Base-by-base conservation (phyloP, 257 asterid species). In the Forsythia suspensa region DNA sequence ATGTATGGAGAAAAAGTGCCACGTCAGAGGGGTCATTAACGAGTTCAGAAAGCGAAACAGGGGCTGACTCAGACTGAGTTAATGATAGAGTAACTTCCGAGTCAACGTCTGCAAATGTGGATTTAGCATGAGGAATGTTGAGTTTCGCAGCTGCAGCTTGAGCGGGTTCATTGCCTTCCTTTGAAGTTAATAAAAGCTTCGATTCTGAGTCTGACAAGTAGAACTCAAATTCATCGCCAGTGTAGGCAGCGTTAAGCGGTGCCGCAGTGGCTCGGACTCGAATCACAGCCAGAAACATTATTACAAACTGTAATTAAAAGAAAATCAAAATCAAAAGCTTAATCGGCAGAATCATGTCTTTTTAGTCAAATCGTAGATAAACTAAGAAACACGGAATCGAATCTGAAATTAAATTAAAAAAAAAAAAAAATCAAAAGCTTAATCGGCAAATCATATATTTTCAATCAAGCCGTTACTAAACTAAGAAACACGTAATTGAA, bases 1-100 rank as follows among this genome's bases (percentile, higher is more conserved):
- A 96, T n/a, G 99, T 96, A 84, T 96, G 99, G 78, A 96, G 97
- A 84, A 96, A 96, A 39, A 96, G 97, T 3, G 98, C 87, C 41
- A 76, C 87, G 79, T 96, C 99, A 36, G 89, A 81, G 8, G 98
- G 93, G 46, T 94, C 94, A 78, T 94, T 94, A 2, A 82, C 75
- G 74, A 94, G 83, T 74, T 86, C 55, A 0, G 91, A 78, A 42
- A 90, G 77, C 70, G 90, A 77, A 52, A 77, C 85, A 11, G 59
- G 40, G 77, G 84, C 81, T 3, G 82, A 73, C 16, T 79, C 84
- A 70, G 92, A 48, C 37, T 80, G 84, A 48, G 83, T 41, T 13
- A 95, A 90, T 42, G 88, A 83, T 1, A 91, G 63, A 24, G 37
- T 13, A 7, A 92, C 74, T 18, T 91, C 96, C 3, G 89, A 82